Evolutionary conservation across 2,329 filamentous ascomycete genomes (phyloP), one percentile per base, ranked within the genome.

Genomic region (Verticillium longisporum): DNA sequence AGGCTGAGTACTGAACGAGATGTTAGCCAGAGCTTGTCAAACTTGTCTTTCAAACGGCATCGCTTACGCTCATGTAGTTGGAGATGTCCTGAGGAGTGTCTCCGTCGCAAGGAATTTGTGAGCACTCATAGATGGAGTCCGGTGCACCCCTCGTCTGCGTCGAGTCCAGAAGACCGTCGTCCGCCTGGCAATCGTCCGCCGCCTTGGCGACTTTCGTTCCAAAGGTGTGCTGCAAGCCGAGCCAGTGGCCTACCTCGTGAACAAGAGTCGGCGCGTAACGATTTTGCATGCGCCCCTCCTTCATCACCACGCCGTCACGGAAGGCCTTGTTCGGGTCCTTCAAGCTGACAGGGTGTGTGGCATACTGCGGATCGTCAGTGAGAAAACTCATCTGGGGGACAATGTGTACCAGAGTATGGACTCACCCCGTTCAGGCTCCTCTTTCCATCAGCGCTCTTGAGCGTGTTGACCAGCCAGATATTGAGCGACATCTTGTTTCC

Each of bases 401-500:
- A 14, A 54, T 38, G 7, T 13, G 31, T 9, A 41, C 26, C 6
- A 37, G 57, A 33, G 33, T 10, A 34, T 36, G 38, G 14, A 41
- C 38, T 14, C 15, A 55, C 53, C 15, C 53, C 53, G 32, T 18
- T 14, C 26, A 55, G 53, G 11, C n/a, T 14, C n/a, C 13, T 55
- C 32, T 18, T 34, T 7, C 53, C 18, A 26, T 55, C 32, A 13
- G 21, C 53, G 21, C 32, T 26, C 11, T 32, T 55, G 21, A 55
- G 53, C 7, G 21, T 18, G n/a, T 55, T 55, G 11, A 55, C 53
- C 15, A 41, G 38, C 38, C 38, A 41, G 26, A 59, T 26, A 41
- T 59, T 59, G 31, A 59, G 57, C 34, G 36, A 33, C 31, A 26
- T 59, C 66, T 77, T 77, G 56, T 66, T 71, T 61, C 76, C 75